Percentiles rank a stretch among this genome's conserved stretches.
phyloP scores from a whole-genome alignment of 2,329 filamentous ascomycete species.

The Venturia aucupariae region DNA sequence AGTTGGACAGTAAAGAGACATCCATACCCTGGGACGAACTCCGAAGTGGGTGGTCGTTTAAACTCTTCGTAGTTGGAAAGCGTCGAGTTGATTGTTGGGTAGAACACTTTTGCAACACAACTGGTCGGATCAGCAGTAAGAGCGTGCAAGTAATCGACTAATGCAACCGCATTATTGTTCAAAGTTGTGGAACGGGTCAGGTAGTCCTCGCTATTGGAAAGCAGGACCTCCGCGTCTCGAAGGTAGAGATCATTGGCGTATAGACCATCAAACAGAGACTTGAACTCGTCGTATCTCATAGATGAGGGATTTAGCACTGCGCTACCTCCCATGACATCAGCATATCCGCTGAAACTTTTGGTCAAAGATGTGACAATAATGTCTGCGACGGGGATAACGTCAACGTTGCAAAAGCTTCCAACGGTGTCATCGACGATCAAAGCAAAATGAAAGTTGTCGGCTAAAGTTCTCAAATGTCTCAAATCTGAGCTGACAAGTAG shows the following conservation, averaged over 20 bases:
- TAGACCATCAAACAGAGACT: conserved; percentile 20
- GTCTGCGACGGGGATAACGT: conserved; percentile 42
- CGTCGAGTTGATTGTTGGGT: conserved; percentile 32
- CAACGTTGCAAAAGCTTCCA: conserved; percentile 28
- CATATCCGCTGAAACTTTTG: conserved; percentile 50
- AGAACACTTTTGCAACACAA: conserved; percentile 33
- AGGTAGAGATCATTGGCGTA: conserved; percentile 40
- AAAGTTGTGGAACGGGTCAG: conserved; percentile 31
- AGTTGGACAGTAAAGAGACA: conserved; percentile 48
- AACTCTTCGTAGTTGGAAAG: conserved; percentile 20
- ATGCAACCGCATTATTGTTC: conserved; percentile 37
- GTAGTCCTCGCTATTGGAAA: conserved; percentile 38
- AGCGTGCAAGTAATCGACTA: conserved; percentile 33
- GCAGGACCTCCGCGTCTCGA: conserved; percentile 38
- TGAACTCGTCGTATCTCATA: conserved; percentile 31
- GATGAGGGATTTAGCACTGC: conserved; percentile 41
- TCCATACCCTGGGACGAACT: conserved; percentile 46
- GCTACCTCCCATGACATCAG: conserved; percentile 47
- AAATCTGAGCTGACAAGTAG: conserved; percentile 36
- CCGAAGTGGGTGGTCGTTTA: conserved; percentile 27
- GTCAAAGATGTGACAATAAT: conserved; percentile 45
- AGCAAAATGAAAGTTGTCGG: conserved; percentile 26
- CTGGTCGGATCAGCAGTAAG: conserved; percentile 18
- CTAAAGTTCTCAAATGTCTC: conserved; percentile 30
- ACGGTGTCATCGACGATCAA: conserved; percentile 32